Conservation (phyloP, 768 basidiomycete genomes). For the Austroboletus eburneus region DNA sequence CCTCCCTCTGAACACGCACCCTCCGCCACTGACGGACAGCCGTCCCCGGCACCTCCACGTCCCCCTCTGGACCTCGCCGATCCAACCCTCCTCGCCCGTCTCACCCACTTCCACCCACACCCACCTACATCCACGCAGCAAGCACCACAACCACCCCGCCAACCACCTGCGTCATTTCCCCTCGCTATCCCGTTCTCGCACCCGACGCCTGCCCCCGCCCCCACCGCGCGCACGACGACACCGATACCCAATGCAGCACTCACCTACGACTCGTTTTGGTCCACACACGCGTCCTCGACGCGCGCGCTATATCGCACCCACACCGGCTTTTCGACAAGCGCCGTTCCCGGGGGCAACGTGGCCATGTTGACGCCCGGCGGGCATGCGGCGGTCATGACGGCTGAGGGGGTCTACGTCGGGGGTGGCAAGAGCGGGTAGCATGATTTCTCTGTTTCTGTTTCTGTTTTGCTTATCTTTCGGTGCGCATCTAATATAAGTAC, state of each 20-base stretch:
- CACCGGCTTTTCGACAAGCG: constrained; percentile 26
- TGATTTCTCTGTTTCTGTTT: too few relatives aligned
- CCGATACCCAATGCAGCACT: constrained; percentile 27
- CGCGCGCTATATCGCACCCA: constrained; percentile 30
- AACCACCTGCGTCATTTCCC: neutral
- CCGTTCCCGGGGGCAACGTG: constrained; percentile 23
- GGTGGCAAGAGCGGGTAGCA: neutral
- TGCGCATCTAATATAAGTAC: too few relatives aligned
- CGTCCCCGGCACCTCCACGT: too few relatives aligned
- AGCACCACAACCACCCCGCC: neutral
- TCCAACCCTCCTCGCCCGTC: neutral
- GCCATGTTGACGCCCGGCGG: constrained; percentile 32
- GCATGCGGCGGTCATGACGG: constrained; percentile 29
- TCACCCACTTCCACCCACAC: too few relatives aligned
- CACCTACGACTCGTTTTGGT: constrained; percentile 65
- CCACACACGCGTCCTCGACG: constrained; percentile 40
- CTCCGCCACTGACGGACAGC: too few relatives aligned
- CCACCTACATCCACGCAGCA: too few relatives aligned
- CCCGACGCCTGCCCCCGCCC: too few relatives aligned
- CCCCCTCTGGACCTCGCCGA: too few relatives aligned
- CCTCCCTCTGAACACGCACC: constrained; percentile 2
- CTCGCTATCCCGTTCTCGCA: neutral
- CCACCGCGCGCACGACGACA: constrained; percentile 4
- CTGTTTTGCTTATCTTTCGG: too few relatives aligned
- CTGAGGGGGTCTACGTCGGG: constrained; percentile 31